These are phyloP conservation scores for Phyllosticta citrichinensis DNA, from an alignment of 2,329 filamentous ascomycete genomes.

Conservation along the genomic window DNA sequence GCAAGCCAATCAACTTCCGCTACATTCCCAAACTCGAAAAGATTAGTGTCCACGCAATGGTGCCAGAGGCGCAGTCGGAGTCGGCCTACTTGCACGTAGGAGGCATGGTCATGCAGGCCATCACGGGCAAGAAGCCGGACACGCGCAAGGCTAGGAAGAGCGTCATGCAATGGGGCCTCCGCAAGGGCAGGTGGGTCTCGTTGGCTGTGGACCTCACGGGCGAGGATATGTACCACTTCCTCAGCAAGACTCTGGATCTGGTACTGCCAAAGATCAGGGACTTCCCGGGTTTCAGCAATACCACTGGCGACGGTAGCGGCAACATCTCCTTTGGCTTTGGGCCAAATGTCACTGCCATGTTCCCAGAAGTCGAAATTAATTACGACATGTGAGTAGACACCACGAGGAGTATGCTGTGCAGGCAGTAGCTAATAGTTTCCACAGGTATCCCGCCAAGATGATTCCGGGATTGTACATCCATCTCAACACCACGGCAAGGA, in stretches of 20 bases:
- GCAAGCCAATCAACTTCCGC: constrained; percentile 58
- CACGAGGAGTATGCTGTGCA: too few relatives aligned
- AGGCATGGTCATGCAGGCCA: constrained; percentile 73
- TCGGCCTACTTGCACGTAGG: constrained; percentile 70
- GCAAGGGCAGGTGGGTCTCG: constrained; percentile 59
- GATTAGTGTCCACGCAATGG: constrained; percentile 71
- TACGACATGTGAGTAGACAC: constrained; percentile 65
- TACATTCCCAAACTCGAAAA: constrained; percentile 76
- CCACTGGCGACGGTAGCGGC: constrained; percentile 75
- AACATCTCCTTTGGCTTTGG: constrained; percentile 78
- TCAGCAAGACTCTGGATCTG: constrained; percentile 81
- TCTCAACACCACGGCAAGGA: constrained; percentile 74
- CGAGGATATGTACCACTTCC: constrained; percentile 77
- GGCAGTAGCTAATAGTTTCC: constrained; percentile 24
- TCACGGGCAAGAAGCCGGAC: constrained; percentile 65
- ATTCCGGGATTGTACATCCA: constrained; percentile 78
- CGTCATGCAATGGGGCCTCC: constrained; percentile 66
- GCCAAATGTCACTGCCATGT: constrained; percentile 65
- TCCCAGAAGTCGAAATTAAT: constrained; percentile 91
- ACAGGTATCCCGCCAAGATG: constrained; percentile 58
- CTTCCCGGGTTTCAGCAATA: constrained; percentile 70
- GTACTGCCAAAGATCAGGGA: constrained; percentile 95
- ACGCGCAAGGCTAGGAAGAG: constrained; percentile 61
- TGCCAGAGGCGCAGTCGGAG: constrained; percentile 57
- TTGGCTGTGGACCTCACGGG: constrained; percentile 70